Evolutionary conservation across 257 asterid genomes (phyloP).

Genomic region (Solanum stenotomum): DNA sequence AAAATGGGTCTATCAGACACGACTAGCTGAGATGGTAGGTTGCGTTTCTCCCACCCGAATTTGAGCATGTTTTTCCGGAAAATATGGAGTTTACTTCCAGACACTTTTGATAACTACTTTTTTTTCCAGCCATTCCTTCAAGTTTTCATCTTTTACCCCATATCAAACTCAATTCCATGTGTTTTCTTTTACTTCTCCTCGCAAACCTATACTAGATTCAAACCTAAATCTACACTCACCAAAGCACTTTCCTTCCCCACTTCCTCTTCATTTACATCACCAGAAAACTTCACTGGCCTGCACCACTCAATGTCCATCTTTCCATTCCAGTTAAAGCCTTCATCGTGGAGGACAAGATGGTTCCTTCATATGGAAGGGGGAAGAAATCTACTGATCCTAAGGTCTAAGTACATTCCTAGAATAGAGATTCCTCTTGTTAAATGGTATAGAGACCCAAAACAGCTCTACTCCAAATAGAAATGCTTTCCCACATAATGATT

Average conservation of each 20-base stretch:
- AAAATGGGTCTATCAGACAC: background rate
- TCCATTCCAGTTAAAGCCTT: constrained; percentile 54
- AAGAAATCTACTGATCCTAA: constrained; percentile 54
- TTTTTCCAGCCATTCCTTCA: background rate
- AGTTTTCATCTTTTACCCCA: background rate
- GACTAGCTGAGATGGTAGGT: background rate
- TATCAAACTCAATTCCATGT: background rate
- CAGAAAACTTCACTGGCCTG: background rate
- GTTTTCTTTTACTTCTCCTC: background rate
- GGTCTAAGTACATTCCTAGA: constrained; percentile 48
- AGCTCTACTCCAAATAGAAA: constrained; percentile 31
- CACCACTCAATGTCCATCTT: constrained; percentile 23
- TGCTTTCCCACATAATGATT: constrained; percentile 20
- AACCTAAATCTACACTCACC: background rate
- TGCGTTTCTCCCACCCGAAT: background rate
- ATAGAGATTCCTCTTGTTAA: constrained; percentile 23
- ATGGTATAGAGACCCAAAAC: constrained; percentile 17
- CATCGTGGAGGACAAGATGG: constrained; percentile 48
- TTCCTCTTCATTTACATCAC: background rate
- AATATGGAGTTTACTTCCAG: background rate
- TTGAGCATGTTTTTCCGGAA: background rate
- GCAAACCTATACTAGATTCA: background rate
- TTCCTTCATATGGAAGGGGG: constrained; percentile 60
- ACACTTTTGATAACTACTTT: background rate
- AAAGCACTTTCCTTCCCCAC: background rate